Base-by-base conservation (phyloP, 805 yeast species). In the Ogataea minuta region DNA sequence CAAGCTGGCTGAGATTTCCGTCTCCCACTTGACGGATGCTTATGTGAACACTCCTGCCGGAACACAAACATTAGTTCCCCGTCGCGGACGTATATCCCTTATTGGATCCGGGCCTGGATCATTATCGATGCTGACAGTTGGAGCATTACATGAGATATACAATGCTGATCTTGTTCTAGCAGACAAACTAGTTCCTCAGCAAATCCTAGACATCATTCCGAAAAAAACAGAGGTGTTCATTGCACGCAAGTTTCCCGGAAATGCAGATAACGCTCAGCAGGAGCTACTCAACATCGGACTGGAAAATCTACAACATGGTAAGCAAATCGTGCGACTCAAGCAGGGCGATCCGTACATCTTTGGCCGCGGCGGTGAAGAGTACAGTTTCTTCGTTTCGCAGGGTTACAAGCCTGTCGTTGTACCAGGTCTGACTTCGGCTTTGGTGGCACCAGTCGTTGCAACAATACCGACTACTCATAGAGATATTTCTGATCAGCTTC, bases 321-420 rank as follows among this genome's bases (percentile, higher is more conserved):
- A 77, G 53, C 78, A 77, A 41, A 96, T 91, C 1, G 95, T 91
- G 3, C 71, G 98, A 43, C 72, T 91, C 50, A 91, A 91, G 61
- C 98, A 91, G 64, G 98, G 98, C 23, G 98, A 91, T 60, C 98
- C 98, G 8, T 91, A 88, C 61, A 85, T 91, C 23, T 91, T 87
- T 59, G 98, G 98, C 3, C 77, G 98, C 47, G 98, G 98, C 30
- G 96, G 96, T 28, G 98, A 91, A 64, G 98, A 91, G 56, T 86
- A 62, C 58, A 53, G 76, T 8, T 90, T 70, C 57, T 91, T 91
- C 62, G 54, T 70, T 20, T 53, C 68, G 15, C 74, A 82, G 52
- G 96, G 95, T 0, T 87, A 55, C 52, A 68, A 60, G 13, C 95
- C 96, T 11, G 52, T 60, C 4, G 96, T 91, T 2, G 56, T 91